Conservation (phyloP, 768 basidiomycete species). For the Trametes meyenii region DNA sequence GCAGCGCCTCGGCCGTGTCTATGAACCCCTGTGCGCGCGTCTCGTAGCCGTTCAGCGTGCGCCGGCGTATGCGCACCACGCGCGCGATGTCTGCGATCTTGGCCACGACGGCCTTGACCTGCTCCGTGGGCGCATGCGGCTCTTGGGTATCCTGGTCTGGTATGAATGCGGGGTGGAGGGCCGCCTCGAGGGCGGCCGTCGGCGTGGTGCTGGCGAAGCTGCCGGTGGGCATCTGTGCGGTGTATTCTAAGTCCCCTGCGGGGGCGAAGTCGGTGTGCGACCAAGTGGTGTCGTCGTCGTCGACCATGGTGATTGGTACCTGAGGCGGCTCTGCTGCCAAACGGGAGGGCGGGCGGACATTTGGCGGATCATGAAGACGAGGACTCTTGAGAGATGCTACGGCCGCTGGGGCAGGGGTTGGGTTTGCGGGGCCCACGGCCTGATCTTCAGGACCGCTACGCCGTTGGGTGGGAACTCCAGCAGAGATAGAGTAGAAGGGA, state of each 20-base stretch:
- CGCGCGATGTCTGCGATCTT: constrained; percentile 11
- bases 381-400: neutral
- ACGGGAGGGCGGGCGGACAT: too few relatives aligned
- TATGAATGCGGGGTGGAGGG: neutral
- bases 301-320: too few relatives aligned
- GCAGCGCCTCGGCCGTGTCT: neutral
- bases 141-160: neutral
- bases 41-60: neutral
- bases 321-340: too few relatives aligned
- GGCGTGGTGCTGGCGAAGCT: neutral
- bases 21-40: too few relatives aligned
- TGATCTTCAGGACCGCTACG: neutral
- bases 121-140: neutral
- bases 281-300: too few relatives aligned
- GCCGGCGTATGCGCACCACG: neutral
- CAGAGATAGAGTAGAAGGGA: neutral
- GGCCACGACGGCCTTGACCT: constrained; percentile 4
- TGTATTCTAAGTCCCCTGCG: too few relatives aligned
- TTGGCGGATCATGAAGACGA: too few relatives aligned
- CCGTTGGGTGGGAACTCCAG: neutral
- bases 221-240: neutral
- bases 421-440: neutral
- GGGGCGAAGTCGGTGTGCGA: too few relatives aligned
- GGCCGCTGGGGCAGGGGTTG: neutral
- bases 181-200: neutral